Percentiles rank a stretch among this genome's conserved stretches.
phyloP scores from a whole-genome alignment of 176 grass and related monocot genomes.

The Carex pumila region DNA sequence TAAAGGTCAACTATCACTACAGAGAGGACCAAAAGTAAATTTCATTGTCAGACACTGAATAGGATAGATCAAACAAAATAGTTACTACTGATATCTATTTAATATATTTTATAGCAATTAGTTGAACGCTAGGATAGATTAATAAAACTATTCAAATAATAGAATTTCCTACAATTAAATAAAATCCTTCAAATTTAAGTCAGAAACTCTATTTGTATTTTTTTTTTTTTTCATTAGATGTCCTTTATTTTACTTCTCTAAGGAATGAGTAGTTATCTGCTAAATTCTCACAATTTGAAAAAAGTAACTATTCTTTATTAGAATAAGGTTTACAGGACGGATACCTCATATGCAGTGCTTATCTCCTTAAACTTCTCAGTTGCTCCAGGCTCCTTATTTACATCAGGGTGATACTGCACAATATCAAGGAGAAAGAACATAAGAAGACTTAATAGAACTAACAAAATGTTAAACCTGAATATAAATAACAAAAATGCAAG shows the following conservation, averaged over 20 bases:
- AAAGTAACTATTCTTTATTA: background rate
- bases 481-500: background rate
- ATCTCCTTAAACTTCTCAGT: constrained; percentile 99
- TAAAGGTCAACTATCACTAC: constrained; percentile 11
- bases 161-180: background rate
- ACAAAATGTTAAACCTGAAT: background rate
- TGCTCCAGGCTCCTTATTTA: constrained; percentile 91
- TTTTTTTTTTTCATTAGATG: background rate
- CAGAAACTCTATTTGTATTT: background rate
- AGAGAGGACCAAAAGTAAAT: background rate
- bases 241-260: background rate
- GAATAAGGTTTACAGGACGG: constrained; percentile 1
- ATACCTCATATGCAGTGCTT: constrained; percentile 95
- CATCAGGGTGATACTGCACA: constrained; percentile 92
- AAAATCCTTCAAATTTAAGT: constrained; percentile 1
- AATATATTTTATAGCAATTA: constrained; percentile 1
- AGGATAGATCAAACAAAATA: background rate
- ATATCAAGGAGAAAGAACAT: background rate
- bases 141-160: background rate
- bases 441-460: background rate
- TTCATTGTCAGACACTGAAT: constrained; percentile 9
- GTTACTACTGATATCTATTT: background rate
- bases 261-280: background rate
- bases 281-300: background rate
- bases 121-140: background rate